phyloP scores from a whole-genome alignment of 352 stramenopile species.

The Pseudoperonospora humuli region DNA sequence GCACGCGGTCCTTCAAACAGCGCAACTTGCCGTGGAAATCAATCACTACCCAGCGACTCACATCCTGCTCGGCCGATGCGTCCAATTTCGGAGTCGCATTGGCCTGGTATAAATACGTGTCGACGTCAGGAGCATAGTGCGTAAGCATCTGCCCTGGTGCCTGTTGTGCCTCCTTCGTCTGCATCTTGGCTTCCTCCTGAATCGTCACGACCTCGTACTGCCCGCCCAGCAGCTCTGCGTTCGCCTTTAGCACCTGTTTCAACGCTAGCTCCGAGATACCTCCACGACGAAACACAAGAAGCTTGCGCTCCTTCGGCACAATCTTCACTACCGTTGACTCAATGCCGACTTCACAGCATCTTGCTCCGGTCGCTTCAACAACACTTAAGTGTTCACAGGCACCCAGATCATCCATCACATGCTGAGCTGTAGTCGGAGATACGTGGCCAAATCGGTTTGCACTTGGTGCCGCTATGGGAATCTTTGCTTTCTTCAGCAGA shows the following conservation, averaged over 20 bases:
- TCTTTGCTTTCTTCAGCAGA: conserved; percentile 81
- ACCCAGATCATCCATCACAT: conserved; percentile 97
- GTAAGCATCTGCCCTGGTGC: conserved; percentile 94
- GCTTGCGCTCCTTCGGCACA: conserved; percentile 57
- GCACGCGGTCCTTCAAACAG: conserved; percentile 36
- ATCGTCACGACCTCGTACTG: conserved; percentile 60
- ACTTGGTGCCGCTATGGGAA: conserved; percentile 95
- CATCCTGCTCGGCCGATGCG: conserved; percentile 13
- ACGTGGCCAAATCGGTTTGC: conserved; percentile 99
- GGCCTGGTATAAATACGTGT: conserved; percentile 76
- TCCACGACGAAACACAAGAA: conserved; percentile 85
- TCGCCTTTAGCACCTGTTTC: conserved; percentile 41
- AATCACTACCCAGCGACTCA: conserved; percentile 65
- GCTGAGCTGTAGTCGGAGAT: conserved; percentile 90
- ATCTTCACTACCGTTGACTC: conserved; percentile 93
- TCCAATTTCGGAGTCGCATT: conserved; percentile 34
- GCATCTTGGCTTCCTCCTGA: conserved; percentile 51
- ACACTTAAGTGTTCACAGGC: conserved; percentile 85
- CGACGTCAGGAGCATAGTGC: conserved; percentile 96
- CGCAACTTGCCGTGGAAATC: conserved; percentile 66
- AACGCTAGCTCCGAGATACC: conserved; percentile 75
- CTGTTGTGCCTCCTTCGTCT: conserved; percentile 71
- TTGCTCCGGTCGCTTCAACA: conserved; percentile 47
- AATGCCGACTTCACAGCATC: conserved; percentile 87
- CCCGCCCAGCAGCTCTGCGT: conserved; percentile 29